Conservation (phyloP, 2,329 filamentous ascomycete species). For the Beauveria caledonica region DNA sequence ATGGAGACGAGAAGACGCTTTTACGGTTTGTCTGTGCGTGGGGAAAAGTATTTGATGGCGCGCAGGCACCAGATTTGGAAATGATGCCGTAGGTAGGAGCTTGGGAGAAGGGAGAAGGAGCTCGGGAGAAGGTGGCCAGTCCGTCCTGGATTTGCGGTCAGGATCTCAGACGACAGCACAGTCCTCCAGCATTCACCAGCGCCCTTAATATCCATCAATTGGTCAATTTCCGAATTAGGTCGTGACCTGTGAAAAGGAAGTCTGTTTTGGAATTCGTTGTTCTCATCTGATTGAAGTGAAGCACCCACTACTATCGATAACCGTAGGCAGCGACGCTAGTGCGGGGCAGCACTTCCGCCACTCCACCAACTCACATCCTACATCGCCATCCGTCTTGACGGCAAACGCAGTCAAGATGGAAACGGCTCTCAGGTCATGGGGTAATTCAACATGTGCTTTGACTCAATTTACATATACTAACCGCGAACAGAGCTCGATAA, state of each 20-base stretch:
- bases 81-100: not conserved
- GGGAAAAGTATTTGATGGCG: not conserved
- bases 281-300: not conserved
- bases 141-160: too few relatives aligned
- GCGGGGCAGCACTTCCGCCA: conserved; percentile 18
- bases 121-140: too few relatives aligned
- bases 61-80: not conserved
- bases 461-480: not conserved
- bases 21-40: not conserved
- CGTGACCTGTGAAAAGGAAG: not conserved
- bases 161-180: not conserved
- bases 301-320: conserved; percentile 3
- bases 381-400: conserved; percentile 14
- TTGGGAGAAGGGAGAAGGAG: too few relatives aligned
- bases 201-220: not conserved
- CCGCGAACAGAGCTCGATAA: conserved; percentile 70
- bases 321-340: conserved; percentile 8
- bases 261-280: not conserved
- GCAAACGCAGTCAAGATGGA: conserved; percentile 16
- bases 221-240: not conserved
- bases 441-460: conserved; percentile 12
- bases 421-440: conserved; percentile 25
- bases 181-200: not conserved
- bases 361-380: conserved; percentile 11
- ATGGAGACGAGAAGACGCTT: not conserved